These are phyloP conservation scores for Croton setiger DNA, from an alignment of 441 rosid species.

Conservation along the genomic window DNA sequence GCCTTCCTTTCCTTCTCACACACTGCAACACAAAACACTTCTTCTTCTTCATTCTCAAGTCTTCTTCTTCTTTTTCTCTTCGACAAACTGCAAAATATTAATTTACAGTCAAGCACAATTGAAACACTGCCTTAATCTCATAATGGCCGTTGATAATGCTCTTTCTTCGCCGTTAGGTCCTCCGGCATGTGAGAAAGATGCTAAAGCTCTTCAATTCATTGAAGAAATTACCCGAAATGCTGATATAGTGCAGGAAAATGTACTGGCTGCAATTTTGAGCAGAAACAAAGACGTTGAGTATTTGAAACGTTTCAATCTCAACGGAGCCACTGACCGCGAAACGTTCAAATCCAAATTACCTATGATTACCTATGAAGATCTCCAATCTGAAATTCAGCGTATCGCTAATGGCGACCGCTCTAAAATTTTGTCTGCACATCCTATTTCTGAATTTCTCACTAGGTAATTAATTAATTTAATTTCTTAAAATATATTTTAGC, in stretches of 20 bases:
- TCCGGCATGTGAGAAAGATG: constrained; percentile 73
- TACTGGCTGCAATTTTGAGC: constrained; percentile 60
- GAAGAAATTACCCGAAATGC: constrained; percentile 82
- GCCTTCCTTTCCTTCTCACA: constrained; percentile 18
- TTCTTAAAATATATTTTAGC: too few species aligned
- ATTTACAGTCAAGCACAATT: too few species aligned
- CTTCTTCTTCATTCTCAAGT: too few species aligned
- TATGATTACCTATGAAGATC: constrained; percentile 72
- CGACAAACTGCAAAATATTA: not conserved
- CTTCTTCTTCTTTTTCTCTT: not conserved
- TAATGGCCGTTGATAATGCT: constrained; percentile 72
- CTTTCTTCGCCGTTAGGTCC: constrained; percentile 70
- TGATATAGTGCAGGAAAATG: constrained; percentile 55
- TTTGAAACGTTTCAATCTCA: constrained; percentile 51
- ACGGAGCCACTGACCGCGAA: constrained; percentile 53
- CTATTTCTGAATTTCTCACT: constrained; percentile 89
- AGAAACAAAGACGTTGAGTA: constrained; percentile 71
- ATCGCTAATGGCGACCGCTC: constrained; percentile 93
- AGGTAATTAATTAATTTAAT: too few species aligned
- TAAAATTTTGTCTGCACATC: constrained; percentile 71
- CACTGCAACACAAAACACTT: not conserved
- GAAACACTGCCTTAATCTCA: not conserved
- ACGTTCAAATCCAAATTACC: constrained; percentile 68
- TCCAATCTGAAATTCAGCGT: constrained; percentile 83
- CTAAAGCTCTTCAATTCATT: constrained; percentile 65